phyloP scores from a whole-genome alignment of 2,329 filamentous ascomycete genomes.

The Daldinia sp. region DNA sequence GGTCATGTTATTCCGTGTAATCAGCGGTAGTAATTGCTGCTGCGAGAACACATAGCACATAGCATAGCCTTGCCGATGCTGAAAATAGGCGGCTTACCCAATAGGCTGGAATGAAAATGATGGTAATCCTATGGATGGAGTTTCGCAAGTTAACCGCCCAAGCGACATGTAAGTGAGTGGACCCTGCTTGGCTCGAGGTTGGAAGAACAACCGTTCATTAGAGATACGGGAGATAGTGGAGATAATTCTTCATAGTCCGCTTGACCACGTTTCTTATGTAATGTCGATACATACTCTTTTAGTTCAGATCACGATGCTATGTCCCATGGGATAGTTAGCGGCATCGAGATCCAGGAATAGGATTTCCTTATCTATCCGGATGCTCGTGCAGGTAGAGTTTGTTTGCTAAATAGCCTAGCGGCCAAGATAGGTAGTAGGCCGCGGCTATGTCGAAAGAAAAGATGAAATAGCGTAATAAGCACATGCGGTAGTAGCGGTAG shows the following conservation, averaged over 20 bases:
- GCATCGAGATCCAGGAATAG: conserved; percentile 9
- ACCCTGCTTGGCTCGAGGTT: conserved; percentile 17
- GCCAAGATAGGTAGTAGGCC: not conserved
- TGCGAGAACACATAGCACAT: conserved; percentile 21
- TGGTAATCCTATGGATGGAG: conserved; percentile 30
- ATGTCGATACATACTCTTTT: conserved; percentile 13
- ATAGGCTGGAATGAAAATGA: conserved; percentile 16
- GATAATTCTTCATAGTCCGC: conserved; percentile 11
- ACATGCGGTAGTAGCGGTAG: not conserved
- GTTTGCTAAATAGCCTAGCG: conserved; percentile 10
- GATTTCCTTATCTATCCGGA: not conserved
- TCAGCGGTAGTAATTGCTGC: conserved; percentile 24
- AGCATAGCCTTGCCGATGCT: conserved; percentile 28
- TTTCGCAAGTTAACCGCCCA: conserved; percentile 9
- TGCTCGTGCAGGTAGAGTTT: conserved; percentile 5
- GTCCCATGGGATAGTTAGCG: not conserved
- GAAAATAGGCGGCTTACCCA: conserved; percentile 23
- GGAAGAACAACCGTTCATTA: conserved; percentile 17
- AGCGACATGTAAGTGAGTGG: conserved; percentile 29
- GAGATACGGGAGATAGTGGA: conserved; percentile 31
- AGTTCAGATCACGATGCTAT: conserved; percentile 18
- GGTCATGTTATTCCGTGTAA: conserved; percentile 16
- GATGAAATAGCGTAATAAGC: not conserved
- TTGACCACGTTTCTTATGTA: conserved; percentile 19
- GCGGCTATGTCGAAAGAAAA: not conserved